Base-by-base conservation (phyloP, 495 filamentous ascomycete genomes). In the Bombardia bombarda region DNA sequence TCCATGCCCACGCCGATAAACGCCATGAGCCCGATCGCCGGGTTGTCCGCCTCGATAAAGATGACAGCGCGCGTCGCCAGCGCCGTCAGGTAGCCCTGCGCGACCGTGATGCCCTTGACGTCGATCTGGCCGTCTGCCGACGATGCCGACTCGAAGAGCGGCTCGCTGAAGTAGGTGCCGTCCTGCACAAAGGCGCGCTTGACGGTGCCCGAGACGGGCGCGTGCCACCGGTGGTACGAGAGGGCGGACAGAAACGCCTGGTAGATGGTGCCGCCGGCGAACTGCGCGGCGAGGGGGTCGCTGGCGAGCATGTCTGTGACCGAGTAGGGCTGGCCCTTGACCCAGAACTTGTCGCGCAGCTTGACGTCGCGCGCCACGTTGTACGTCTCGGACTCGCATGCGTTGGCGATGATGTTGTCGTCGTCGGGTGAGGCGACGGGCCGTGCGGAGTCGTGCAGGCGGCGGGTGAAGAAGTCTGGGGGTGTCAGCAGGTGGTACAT, bases 221-320 rank as follows among this genome's bases (percentile, higher is more conserved):
- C 51, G 55, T 86, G 80, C 83, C 83, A 86, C 4, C 81, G 74
- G 54, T 86, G 82, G 49, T 86, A 86, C 38, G 73, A 79, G 24
- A 82, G 53, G 2, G 78, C 72, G 16, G 72, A 77, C 3, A 85
- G 63, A 49, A 80, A 84, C 0, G 78, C 80, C 46, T 86, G 82
- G 50, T 86, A 86, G 5, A 86, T 59, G 0, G 77, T 84, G 0
- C 74, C 79, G 0, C 66, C 68, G n/a, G 69, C 66, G 51, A 85
- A 84, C 9, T 76, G 59, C 3, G 24, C n/a, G 0, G 74, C 63
- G 3, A 77, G 56, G 0, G 64, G 49, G 43, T 81, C 56, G 46
- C 77, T 57, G 0, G 58, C 70, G 1, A 85, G 68, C 75, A 86
- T 86, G 55, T 86, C 72, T 0, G 62, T 44, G 8, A 83, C 53